A percentile compares a stretch with the other conserved stretches of the same genome.
phyloP scores from a whole-genome alignment of 768 basidiomycete genomes.

The Polyporus arcularius region DNA sequence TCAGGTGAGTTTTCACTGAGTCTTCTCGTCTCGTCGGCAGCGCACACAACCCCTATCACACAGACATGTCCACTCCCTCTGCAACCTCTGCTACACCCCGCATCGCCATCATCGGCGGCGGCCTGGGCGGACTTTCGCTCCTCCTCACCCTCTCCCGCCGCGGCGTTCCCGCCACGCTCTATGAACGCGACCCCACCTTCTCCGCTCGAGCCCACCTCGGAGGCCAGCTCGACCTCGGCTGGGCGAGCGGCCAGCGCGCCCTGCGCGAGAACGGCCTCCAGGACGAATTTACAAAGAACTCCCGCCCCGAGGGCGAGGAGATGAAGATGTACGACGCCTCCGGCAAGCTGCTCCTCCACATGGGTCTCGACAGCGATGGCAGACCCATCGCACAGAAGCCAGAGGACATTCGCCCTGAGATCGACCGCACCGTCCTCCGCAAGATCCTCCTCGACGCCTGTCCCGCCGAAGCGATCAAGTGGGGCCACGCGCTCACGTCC shows the following conservation, averaged over 20 bases:
- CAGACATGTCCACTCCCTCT: background rate
- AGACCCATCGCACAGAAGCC: background rate
- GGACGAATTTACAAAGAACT: background rate
- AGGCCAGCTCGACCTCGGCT: background rate
- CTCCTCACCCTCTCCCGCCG: background rate
- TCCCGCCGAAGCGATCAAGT: background rate
- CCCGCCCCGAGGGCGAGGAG: background rate
- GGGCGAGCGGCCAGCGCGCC: background rate
- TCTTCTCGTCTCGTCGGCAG: too few relatives aligned
- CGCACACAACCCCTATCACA: background rate
- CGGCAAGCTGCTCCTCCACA: background rate
- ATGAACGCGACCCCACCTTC: background rate
- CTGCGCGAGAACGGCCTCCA: background rate
- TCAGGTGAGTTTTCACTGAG: too few relatives aligned
- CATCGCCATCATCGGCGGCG: slow-evolving; percentile 9
- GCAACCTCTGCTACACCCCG: background rate
- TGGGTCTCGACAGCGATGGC: background rate
- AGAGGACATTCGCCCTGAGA: background rate
- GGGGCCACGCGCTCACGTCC: background rate
- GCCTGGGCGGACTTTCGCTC: slow-evolving; percentile 1
- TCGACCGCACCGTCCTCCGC: background rate
- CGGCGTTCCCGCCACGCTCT: slow-evolving; percentile 1
- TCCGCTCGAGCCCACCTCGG: slow-evolving; percentile 1
- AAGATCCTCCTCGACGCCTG: background rate
- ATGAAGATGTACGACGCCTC: background rate